These are phyloP conservation scores for Bremia lactucae DNA, from an alignment of 352 stramenopile genomes.

Conservation along the genomic window DNA sequence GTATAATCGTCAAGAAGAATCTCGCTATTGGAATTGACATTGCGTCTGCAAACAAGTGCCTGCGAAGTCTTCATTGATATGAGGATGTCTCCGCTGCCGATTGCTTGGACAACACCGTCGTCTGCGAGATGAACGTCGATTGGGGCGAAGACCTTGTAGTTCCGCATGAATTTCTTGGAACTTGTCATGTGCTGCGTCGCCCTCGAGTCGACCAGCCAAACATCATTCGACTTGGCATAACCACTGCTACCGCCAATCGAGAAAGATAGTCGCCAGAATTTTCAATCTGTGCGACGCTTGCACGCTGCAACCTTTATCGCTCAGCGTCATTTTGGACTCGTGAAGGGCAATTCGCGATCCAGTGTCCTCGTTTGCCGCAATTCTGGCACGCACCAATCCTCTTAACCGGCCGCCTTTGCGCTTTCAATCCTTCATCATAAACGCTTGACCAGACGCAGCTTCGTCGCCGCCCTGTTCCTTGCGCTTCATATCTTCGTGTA, in stretches of 20 bases:
- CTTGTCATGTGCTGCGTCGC: not conserved
- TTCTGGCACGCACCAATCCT: not conserved
- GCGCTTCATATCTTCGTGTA: not conserved
- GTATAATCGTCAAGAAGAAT: not conserved
- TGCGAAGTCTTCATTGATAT: not conserved
- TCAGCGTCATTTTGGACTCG: not conserved
- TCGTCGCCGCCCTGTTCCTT: not conserved
- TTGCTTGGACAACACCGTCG: not conserved
- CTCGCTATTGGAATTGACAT: conserved; percentile 5
- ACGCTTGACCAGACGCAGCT: not conserved
- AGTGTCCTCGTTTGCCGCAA: not conserved
- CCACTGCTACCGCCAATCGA: not conserved
- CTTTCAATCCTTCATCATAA: not conserved
- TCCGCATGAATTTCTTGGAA: not conserved
- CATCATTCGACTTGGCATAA: not conserved
- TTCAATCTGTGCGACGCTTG: not conserved
- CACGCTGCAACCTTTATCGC: not conserved
- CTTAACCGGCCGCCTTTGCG: not conserved
- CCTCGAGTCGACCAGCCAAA: not conserved
- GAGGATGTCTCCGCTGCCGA: not conserved
- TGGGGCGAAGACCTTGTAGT: not conserved
- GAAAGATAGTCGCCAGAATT: not conserved
- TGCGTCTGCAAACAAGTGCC: conserved; percentile 7
- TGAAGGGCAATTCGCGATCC: not conserved
- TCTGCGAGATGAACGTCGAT: not conserved